Conservation (phyloP, 495 filamentous ascomycete genomes). For the Penicillium desertorum region DNA sequence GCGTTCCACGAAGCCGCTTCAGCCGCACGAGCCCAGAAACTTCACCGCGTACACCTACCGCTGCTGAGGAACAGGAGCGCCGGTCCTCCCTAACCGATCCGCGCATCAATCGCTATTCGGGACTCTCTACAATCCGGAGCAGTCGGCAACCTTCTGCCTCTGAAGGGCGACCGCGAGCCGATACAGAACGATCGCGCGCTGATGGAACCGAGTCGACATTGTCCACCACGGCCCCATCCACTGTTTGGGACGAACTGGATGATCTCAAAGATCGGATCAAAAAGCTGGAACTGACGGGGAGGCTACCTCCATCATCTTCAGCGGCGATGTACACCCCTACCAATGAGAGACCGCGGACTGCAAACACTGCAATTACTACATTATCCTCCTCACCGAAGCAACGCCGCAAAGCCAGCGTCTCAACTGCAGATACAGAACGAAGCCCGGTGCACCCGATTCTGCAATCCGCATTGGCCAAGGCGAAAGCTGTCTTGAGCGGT, state of each 20-base stretch:
- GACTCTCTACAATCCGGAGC: slow-evolving; percentile 51
- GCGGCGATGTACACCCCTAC: slow-evolving; percentile 73
- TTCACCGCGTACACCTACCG: slow-evolving; percentile 45
- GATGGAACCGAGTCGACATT: slow-evolving; percentile 77
- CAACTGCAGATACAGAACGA: slow-evolving; percentile 47
- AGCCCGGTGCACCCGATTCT: slow-evolving; percentile 71
- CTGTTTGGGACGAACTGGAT: slow-evolving; percentile 97
- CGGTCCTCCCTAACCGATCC: slow-evolving; percentile 47
- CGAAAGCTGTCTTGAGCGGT: slow-evolving; percentile 61
- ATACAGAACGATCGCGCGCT: slow-evolving; percentile 51
- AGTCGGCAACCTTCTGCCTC: slow-evolving; percentile 52
- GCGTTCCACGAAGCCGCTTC: slow-evolving; percentile 40
- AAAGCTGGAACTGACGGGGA: slow-evolving; percentile 87
- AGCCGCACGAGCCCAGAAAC: slow-evolving; percentile 42
- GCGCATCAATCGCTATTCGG: slow-evolving; percentile 54
- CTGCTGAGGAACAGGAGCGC: slow-evolving; percentile 46
- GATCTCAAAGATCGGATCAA: slow-evolving; percentile 92
- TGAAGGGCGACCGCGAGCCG: slow-evolving; percentile 41
- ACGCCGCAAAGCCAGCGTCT: slow-evolving; percentile 51
- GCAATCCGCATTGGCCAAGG: slow-evolving; percentile 75
- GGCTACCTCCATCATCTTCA: slow-evolving; percentile 74
- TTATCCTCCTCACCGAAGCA: slow-evolving; percentile 83
- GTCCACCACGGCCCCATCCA: slow-evolving; percentile 85
- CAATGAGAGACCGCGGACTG: slow-evolving; percentile 82
- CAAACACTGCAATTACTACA: slow-evolving; percentile 90